Evolutionary conservation across 23 red algal species (phyloP), one percentile per base, ranked within the genome.

Genomic region (Chondrus crispus): DNA sequence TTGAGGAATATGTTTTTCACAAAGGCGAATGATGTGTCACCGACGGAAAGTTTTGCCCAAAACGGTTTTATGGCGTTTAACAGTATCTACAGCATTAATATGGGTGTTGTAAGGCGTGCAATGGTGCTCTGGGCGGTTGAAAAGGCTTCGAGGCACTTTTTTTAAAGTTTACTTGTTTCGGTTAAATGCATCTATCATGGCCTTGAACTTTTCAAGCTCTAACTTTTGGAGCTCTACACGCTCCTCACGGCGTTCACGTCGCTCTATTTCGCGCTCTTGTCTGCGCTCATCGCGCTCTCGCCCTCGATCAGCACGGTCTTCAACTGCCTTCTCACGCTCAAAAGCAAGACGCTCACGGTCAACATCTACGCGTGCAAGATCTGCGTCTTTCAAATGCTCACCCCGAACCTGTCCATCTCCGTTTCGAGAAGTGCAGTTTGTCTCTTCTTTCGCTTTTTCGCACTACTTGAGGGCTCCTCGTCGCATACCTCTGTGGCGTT

Each of bases 311-410:
- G 1, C 43, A 46, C 70, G 41, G 70, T 76, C 70, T 46, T 26
- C 70, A 76, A 38, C 70, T 24, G 20, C 38, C 43, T 38, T 39
- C 9, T 1, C 43, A 26, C 43, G 70, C 43, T 76, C 70, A 20
- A 76, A 76, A 20, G 70, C 33, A 76, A 76, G 41, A 24, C 1
- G 28, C 43, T 1, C 70, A 0, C 70, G 33, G 20, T 76, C 70
- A 20, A 76, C 35, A 40, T 11, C 70, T 36, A 76, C 43, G 24
- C 41, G 70, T 36, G 70, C 70, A n/a, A 76, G 70, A 1, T 40
- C 70, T 39, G 70, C 70, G 22, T 76, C 1, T 38, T 76, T 76
- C 70, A 76, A 24, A n/a, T 66, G 60, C 60, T n/a, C 60, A 66
- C 35, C 35, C 60, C 60, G 35, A 66, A 66, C 26, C 60, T 22